phyloP scores from a whole-genome alignment of 192 early-diverging fungal genomes.

The Coemansia sp. region DNA sequence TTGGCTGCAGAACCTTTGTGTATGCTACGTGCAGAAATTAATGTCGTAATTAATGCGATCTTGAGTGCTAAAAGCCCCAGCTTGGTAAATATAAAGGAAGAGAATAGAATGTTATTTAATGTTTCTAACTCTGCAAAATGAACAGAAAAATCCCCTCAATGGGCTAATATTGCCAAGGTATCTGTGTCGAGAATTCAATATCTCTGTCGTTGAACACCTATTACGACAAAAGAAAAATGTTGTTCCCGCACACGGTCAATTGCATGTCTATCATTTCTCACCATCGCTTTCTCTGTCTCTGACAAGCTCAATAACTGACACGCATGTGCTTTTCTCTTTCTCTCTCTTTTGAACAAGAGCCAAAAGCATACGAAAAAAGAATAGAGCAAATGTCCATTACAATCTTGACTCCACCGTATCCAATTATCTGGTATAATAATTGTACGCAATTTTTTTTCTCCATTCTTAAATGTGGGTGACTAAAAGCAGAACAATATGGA shows the following conservation, averaged over 20 bases:
- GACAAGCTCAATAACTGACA: not conserved
- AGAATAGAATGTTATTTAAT: too few species aligned
- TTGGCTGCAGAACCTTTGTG: too few species aligned
- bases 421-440: not conserved
- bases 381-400: not conserved
- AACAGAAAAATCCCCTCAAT: too few species aligned
- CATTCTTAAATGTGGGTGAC: not conserved
- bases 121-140: too few species aligned
- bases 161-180: too few species aligned
- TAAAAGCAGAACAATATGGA: not conserved
- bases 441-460: not conserved
- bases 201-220: too few species aligned
- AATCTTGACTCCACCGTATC: not conserved
- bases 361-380: not conserved
- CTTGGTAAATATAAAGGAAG: too few species aligned
- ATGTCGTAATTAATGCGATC: too few species aligned
- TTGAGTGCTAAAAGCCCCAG: too few species aligned
- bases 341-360: too few species aligned
- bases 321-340: not conserved
- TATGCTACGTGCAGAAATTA: too few species aligned
- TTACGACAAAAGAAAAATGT: not conserved
- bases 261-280: not conserved
- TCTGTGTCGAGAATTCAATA: too few species aligned
- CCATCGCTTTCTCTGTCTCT: not conserved
- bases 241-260: not conserved